Evolutionary conservation across 208 protist genomes (phyloP).

Genomic region (Leishmania major): DNA sequence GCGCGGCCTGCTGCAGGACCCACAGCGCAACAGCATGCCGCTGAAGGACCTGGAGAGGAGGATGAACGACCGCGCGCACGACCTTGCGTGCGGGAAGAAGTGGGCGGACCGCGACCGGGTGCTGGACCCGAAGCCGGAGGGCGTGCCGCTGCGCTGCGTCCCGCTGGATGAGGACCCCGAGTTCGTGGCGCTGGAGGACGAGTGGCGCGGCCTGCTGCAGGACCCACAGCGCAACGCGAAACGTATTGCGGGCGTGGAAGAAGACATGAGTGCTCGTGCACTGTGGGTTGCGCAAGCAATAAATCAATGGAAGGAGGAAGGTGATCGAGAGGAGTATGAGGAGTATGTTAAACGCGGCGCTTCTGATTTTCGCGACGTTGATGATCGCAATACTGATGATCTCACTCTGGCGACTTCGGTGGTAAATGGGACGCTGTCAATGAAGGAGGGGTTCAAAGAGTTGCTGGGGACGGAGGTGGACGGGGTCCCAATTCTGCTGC

Average conservation of each 20-base stretch:
- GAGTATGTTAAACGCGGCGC: neutral
- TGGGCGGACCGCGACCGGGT: constrained; percentile 38
- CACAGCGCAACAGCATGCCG: neutral
- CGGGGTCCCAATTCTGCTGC: neutral
- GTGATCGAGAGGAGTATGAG: neutral
- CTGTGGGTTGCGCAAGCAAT: too few species aligned
- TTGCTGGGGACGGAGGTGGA: neutral
- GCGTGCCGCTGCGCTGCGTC: constrained; percentile 47
- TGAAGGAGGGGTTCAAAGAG: neutral
- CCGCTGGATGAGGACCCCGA: constrained; percentile 40
- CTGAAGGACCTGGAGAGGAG: neutral
- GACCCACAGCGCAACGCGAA: constrained; percentile 11
- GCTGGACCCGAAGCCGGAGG: constrained; percentile 46
- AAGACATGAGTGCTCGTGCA: neutral
- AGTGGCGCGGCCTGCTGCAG: constrained; percentile 19
- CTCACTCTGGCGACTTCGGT: rapidly evolving
- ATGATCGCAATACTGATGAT: neutral
- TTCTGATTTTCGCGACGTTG: neutral
- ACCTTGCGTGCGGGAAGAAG: constrained; percentile 49
- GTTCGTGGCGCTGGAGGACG: constrained; percentile 36
- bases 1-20: constrained; percentile 10
- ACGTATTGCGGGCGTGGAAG: neutral
- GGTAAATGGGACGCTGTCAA: neutral
- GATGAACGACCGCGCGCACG: constrained; percentile 30
- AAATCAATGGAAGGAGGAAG: neutral